Evolutionary conservation across 108 stramenopile species (phyloP).

Genomic region (Cyclotella baltica): DNA sequence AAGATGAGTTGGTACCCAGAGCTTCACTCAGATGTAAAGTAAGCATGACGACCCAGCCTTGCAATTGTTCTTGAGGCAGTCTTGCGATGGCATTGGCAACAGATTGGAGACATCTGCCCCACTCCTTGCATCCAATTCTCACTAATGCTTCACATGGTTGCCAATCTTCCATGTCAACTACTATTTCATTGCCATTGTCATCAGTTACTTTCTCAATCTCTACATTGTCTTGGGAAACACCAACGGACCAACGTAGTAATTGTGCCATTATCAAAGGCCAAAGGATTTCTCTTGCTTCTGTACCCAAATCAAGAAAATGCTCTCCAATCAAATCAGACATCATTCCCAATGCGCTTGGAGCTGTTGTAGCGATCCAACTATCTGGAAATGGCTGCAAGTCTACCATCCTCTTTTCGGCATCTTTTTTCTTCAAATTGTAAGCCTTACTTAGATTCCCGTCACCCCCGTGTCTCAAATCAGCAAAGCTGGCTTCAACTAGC

Average conservation of each 20-base stretch:
- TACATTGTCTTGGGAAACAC: slow-evolving; percentile 29
- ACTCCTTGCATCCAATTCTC: slow-evolving; percentile 70
- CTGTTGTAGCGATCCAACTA: slow-evolving; percentile 91
- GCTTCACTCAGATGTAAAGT: slow-evolving; percentile 53
- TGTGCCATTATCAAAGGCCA: slow-evolving; percentile 68
- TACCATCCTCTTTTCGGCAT: slow-evolving; percentile 33
- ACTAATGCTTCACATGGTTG: slow-evolving; percentile 87
- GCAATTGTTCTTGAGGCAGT: slow-evolving; percentile 32
- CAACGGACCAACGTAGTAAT: slow-evolving; percentile 67
- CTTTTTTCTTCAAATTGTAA: slow-evolving; percentile 73
- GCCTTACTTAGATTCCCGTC: slow-evolving; percentile 84
- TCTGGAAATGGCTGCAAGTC: slow-evolving; percentile 82
- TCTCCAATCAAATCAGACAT: slow-evolving; percentile 75
- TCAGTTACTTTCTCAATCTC: slow-evolving; percentile 21
- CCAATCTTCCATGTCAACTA: slow-evolving; percentile 57
- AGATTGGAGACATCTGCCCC: slow-evolving; percentile 58
- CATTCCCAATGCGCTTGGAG: slow-evolving; percentile 78
- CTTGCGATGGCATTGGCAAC: slow-evolving; percentile 43
- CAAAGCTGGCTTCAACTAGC: slow-evolving; percentile 87
- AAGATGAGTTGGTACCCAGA: slow-evolving; percentile 41
- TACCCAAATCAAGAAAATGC: slow-evolving; percentile 54
- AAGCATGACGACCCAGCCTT: slow-evolving; percentile 59
- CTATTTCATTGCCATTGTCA: slow-evolving; percentile 26
- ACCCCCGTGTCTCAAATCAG: slow-evolving; percentile 86
- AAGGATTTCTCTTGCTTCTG: slow-evolving; percentile 58